Evolutionary conservation across 805 yeast genomes (phyloP), one percentile per base, ranked within the genome.

Genomic region (Nakazawaea sp.): DNA sequence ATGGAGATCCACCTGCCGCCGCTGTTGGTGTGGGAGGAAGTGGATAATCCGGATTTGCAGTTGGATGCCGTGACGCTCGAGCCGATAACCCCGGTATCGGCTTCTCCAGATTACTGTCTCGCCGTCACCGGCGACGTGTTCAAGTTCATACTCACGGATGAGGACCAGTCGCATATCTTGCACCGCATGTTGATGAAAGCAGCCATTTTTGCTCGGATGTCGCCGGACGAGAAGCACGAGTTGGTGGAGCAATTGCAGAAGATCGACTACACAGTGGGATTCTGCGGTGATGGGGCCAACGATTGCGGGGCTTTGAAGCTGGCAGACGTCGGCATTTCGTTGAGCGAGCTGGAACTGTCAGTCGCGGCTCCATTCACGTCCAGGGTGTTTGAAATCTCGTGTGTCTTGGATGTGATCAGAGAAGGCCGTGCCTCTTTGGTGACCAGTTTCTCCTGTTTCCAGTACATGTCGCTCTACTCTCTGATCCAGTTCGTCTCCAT

Each of bases 271-370:
- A 86, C 95, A 0, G 95, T 87, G 33, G 96, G 97, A 2, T 92
- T 92, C 58, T 92, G 97, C 61, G 99, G 99, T 26, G 99, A 92
- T 62, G 99, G 99, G 46, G 99, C 99, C 5, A 92, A 92, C 59
- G 99, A 92, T 55, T 92, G 97, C 61, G 98, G 98, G 47, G 99
- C 99, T 0, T 66, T 92, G 41, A 92, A 90, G 52, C 96, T 96
- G 11, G 97, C 98, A 0, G 96, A 92, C 61, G 95, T 94, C 35
- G 99, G 99, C 13, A 78, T 92, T 15, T 90, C 97, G 0, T 62
- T 92, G 33, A 85, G 96, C 20, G 98, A 92, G 56, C 98, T 97
- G 0, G 99, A 92, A 55, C 98, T 98, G 0, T 84, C 95, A 3
- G 97, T 92, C 13, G 98, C 98, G 0, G 98, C 98, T 0, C 98